Base-by-base conservation (phyloP, 352 stramenopile genomes). In the Phytopythium ostracodes region DNA sequence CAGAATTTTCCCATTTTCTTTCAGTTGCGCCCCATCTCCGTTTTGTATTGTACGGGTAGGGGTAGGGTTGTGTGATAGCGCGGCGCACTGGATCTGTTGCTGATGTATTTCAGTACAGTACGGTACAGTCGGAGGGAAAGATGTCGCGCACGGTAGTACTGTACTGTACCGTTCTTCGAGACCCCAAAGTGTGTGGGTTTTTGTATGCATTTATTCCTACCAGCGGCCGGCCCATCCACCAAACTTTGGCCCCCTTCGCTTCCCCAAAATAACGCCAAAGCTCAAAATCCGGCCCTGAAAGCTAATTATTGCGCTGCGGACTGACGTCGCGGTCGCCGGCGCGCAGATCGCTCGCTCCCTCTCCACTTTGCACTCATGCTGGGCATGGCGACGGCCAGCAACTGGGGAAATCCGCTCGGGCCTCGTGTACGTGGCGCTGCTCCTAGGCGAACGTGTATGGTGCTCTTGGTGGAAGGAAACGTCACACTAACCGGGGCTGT, bases 351-450 rank as follows among this genome's bases (percentile, higher is more conserved):
- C 14, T n/a, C 38, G 38, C 14, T n/a, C 12, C 12, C 15, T 44
- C 38, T 20, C 12, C n/a, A 31, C 46, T 7, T 14, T 40, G 38
- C 15, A 25, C 57, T 49, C 60, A 79, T 79, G 72, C 70, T 79
- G 65, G 72, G 64, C 59, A 75, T 69, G 47, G 72, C 69, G 22
- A 61, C 71, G 46, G 67, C 57, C 52, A 68, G 67, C 68, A 85
- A 79, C 56, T 85, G 76, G 74, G 76, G 76, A 55, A 83, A 75
- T 67, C 71, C 68, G 60, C 79, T 80, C 68, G 73, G 71, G 22
- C 49, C 56, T 29, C 71, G 73, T 58, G 68, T 75, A 31, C 24
- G 64, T 71, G 49, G 27, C 49, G 25, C 43, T 50, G 43, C 2
- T 24, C 14, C 14, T 46, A 17, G 6, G 7, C 29, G 29, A 33